Evolutionary conservation across 2,329 filamentous ascomycete genomes (phyloP).

Genomic region (Penicillium sp.): DNA sequence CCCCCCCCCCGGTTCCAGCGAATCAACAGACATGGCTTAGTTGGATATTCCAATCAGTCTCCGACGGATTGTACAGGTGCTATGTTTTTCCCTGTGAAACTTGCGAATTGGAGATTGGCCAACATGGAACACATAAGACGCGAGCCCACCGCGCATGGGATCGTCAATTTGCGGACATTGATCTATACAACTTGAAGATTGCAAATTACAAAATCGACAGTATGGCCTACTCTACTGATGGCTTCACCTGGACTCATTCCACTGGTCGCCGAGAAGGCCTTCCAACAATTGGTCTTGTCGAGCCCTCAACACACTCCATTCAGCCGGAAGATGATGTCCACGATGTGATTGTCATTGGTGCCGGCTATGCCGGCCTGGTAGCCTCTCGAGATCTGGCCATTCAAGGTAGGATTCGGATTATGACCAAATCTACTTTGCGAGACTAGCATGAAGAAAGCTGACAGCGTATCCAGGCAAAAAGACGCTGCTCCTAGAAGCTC

Average conservation of each 20-base stretch:
- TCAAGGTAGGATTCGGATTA: constrained; percentile 13
- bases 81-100: too few species aligned
- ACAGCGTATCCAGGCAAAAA: background rate
- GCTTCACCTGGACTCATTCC: background rate
- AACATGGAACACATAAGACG: background rate
- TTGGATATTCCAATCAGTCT: too few species aligned
- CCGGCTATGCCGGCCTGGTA: constrained; percentile 34
- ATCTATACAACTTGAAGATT: background rate
- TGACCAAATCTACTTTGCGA: background rate
- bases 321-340: constrained; percentile 13
- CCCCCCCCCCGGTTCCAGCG: background rate
- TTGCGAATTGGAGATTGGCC: too few species aligned
- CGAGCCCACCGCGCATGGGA: background rate
- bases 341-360: constrained; percentile 36
- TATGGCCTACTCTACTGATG: background rate
- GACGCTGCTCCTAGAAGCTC: constrained; percentile 37
- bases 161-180: background rate
- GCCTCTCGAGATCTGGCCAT: constrained; percentile 32
- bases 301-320: background rate
- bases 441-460: background rate
- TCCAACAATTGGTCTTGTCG: constrained; percentile 5
- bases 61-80: background rate
- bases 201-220: background rate
- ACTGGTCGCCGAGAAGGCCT: constrained; percentile 10
- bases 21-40: too few species aligned